phyloP scores from a whole-genome alignment of 2,329 filamentous ascomycete species.

The Pyrenochaeta sp. region DNA sequence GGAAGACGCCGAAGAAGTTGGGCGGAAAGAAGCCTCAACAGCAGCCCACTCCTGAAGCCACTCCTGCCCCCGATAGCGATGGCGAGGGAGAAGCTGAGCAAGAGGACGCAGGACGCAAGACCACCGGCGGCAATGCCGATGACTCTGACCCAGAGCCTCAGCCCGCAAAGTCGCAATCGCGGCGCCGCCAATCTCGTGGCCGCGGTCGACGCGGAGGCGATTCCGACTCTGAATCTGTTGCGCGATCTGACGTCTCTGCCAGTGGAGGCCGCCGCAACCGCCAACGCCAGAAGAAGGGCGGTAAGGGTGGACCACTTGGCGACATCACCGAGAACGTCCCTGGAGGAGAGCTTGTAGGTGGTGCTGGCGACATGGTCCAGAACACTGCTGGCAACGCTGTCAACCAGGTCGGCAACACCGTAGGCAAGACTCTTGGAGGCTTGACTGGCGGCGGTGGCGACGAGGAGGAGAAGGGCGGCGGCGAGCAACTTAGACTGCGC shows the following conservation, averaged over 20 bases:
- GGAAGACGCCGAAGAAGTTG: conserved; percentile 59
- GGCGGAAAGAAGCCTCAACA: conserved; percentile 55
- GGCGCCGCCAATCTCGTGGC: conserved; percentile 59
- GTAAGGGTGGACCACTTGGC: conserved; percentile 59
- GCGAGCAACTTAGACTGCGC: conserved; percentile 62
- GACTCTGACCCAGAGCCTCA: conserved; percentile 57
- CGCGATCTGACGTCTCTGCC: conserved; percentile 62
- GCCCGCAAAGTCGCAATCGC: conserved; percentile 53
- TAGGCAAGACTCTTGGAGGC: conserved; percentile 56
- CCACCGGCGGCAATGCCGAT: conserved; percentile 43
- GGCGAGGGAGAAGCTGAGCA: conserved; percentile 53
- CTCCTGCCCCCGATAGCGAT: conserved; percentile 55
- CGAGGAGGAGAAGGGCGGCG: conserved; percentile 42
- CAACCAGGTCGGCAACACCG: conserved; percentile 52
- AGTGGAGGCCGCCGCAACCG: conserved; percentile 64
- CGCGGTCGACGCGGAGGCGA: conserved; percentile 56
- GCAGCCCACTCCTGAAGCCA: conserved; percentile 56
- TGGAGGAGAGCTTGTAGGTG: conserved; percentile 60
- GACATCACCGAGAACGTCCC: conserved; percentile 63
- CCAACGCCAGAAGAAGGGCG: conserved; percentile 58
- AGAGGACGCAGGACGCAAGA: conserved; percentile 49
- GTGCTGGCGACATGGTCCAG: conserved; percentile 64
- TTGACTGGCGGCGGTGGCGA: conserved; percentile 55
- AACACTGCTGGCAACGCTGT: conserved; percentile 63
- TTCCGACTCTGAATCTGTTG: conserved; percentile 62